Base-by-base conservation (phyloP, 495 filamentous ascomycete species). In the Collariella sp. region DNA sequence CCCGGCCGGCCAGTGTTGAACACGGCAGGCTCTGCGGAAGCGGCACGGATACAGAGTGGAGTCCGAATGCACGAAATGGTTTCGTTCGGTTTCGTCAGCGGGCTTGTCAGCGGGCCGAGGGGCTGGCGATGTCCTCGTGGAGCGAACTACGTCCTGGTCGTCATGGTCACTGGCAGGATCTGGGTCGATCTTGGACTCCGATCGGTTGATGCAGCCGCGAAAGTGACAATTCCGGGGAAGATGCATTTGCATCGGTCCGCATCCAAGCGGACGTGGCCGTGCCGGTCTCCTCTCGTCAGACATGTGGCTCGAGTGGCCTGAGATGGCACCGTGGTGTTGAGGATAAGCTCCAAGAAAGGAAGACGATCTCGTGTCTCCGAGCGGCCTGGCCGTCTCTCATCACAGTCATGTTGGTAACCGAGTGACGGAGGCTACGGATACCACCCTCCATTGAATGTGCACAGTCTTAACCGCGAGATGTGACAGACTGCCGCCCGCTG, bases 201-300 rank as follows among this genome's bases (percentile, higher is more conserved):
- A 52, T 58, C 50, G 6, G 38, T 45, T 29, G 29, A 41, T 50
- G 56, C 56, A 58, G 50, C 56, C 50, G 56, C 39, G 29, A 45
- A 54, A 46, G 50, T 33, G 7, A 15, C 46, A 2, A 7, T 26
- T 13, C 26, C 35, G 31, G 29, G 35, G 38, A 29, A 15, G 4
- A 18, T 46, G 53, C 38, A 29, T 23, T 51, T 46, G 47, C 47
- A 41, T 19, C n/a, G 35, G 19, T 29, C 38, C 35, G 23, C 16
- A 42, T 55, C n/a, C 29, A 18, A 45, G 16, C 33, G 48, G 36
- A 35, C 44, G 23, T 24, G 24, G 7, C 5, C 38, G 35, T 39
- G 19, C 16, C 38, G n/a, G 5, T 1, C 48, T 33, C 44, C 44
- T n/a, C 4, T 44, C 35, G 23, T 23, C 39, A 24, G 11, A 23